Evolutionary conservation across 2,329 filamentous ascomycete genomes (phyloP).

Genomic region (Penicillium sp.): DNA sequence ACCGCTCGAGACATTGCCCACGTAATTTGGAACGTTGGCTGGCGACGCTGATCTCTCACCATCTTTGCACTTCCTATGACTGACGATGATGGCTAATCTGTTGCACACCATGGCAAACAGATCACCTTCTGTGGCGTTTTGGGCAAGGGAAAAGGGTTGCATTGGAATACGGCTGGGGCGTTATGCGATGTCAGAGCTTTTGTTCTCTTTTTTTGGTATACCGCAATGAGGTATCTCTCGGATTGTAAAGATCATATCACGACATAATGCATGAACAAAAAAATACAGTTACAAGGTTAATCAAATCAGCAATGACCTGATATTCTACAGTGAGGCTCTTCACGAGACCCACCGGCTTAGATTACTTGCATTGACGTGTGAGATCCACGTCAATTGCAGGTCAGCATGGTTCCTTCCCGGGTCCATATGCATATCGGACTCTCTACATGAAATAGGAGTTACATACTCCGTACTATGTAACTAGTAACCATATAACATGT

Average conservation of each 20-base stretch:
- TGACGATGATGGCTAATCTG: neutral
- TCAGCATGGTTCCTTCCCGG: no score
- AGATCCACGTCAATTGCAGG: no score
- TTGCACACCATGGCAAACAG: conserved; percentile 2
- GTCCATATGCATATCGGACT: no score
- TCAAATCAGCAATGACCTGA: no score
- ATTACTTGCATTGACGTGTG: no score
- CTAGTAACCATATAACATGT: no score
- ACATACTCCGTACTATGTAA: no score
- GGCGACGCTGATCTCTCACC: conserved; percentile 47
- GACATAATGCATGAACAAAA: conserved; percentile 1
- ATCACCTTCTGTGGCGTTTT: neutral
- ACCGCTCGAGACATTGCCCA: conserved; percentile 62
- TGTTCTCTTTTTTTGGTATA: neutral
- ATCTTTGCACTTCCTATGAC: neutral
- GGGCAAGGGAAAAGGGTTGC: neutral
- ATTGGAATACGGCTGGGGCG: neutral
- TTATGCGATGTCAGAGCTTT: neutral
- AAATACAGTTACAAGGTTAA: neutral
- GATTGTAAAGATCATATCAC: neutral
- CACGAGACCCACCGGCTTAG: no score
- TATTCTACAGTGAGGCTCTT: no score
- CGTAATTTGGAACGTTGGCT: conserved; percentile 65
- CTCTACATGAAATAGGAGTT: no score
- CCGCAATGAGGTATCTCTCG: neutral